Evolutionary conservation across 192 early-diverging fungal species (phyloP), one percentile per base, ranked within the genome.

Genomic region (Podochytrium sp.): DNA sequence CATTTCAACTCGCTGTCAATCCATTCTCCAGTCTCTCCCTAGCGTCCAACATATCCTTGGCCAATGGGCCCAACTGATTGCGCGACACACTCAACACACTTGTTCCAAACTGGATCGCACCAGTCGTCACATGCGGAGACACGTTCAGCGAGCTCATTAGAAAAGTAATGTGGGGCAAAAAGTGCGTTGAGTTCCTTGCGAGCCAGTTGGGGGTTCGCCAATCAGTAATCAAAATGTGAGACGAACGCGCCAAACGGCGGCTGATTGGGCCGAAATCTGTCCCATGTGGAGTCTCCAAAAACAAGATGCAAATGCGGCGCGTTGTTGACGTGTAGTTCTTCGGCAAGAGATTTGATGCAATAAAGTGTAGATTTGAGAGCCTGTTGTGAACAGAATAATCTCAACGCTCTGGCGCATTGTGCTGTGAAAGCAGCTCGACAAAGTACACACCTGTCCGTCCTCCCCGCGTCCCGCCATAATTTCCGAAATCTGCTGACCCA

Each of bases 271-370:
- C 4, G 67, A 29, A 29, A 79, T 39, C 35, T 56, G 41, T 6
- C 49, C 79, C 39, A 80, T 61, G 39, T 72, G 2, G 25, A 42
- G 29, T 67, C 50, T 12, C 79, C 79, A 66, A 80, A 74, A 12
- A 80, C 43, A 51, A 30, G 4, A 27, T 57, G 51, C 27, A 80
- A 57, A 27, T 61, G 72, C n/a, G 58, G 52, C 2, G 38, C 12
- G 29, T 75, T 61, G 27, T 57, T 66, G n/a, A 66, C 23, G 5
- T 57, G 29, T 1, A 72, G 71, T 18, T 67, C 49, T 27, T 83
- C 81, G 18, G 75, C 76, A 29, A 83, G 65, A 25, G 78, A 62
- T 49, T 78, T 77, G 30, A 83, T 51, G 29, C 50, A 59, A 57
- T 57, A 79, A 0, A 83, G 32, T 33, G 76, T 79, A 0, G 78